Evolutionary conservation across 192 early-diverging fungal genomes (phyloP).

Genomic region (Rhizophagus prolifer): DNA sequence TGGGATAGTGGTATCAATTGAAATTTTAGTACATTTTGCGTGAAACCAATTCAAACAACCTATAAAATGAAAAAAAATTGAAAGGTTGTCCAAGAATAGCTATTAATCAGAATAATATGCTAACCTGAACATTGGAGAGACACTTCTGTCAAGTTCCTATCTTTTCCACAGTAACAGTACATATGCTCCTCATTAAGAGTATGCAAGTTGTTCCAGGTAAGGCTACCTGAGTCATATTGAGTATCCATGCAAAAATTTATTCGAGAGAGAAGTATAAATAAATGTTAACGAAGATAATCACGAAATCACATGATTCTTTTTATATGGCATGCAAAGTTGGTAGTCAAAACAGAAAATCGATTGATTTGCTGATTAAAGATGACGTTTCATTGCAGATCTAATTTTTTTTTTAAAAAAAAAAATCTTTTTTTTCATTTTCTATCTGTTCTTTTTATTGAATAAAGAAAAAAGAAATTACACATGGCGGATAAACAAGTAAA

Average conservation of each 20-base stretch:
- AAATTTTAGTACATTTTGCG: slow-evolving; percentile 47
- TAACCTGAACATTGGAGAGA: slow-evolving; percentile 57
- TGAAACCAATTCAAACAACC: slow-evolving; percentile 70
- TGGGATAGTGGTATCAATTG: slow-evolving; percentile 46
- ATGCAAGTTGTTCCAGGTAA: slow-evolving; percentile 60
- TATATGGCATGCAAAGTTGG: no score
- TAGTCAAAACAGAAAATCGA: no score
- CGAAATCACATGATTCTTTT: no score
- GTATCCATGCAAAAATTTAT: background rate
- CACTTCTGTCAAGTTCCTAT: slow-evolving; percentile 55
- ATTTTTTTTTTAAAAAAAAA: no score
- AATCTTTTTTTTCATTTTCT: no score
- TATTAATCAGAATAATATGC: background rate
- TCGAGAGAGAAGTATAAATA: no score
- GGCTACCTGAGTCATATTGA: slow-evolving; percentile 29
- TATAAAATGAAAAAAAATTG: slow-evolving; percentile 7
- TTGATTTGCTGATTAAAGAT: no score
- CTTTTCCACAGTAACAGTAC: slow-evolving; percentile 72
- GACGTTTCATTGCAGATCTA: no score
- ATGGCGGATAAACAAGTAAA: slow-evolving; percentile 55
- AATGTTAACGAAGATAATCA: no score
- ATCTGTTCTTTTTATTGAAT: background rate
- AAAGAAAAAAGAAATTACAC: background rate
- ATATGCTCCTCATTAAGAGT: slow-evolving; percentile 58
- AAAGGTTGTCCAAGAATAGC: background rate